Percentiles rank a stretch among this genome's conserved stretches.
Conservation (phyloP, 2,329 filamentous ascomycete species). For the Nigrograna mackinnonii region DNA sequence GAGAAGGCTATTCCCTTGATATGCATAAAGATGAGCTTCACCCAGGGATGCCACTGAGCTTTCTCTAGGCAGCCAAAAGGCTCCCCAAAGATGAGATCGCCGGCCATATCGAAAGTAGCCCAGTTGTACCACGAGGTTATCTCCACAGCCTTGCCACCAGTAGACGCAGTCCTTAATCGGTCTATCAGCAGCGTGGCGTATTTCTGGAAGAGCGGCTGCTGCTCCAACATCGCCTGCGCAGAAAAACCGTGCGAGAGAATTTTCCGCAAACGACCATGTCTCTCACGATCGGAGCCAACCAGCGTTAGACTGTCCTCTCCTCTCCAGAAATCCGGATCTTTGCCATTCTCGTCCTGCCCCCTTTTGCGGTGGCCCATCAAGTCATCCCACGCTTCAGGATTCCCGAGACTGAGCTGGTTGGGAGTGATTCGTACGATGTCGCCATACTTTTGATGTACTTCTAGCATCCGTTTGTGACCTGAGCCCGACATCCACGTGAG, state of each 20-base stretch:
- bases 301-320: no score
- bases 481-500: neutral
- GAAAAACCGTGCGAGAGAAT: constrained; percentile 45
- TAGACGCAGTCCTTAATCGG: constrained; percentile 9
- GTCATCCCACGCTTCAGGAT: no score
- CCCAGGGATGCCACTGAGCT: neutral
- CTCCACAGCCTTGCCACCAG: constrained; percentile 7
- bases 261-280: constrained; percentile 25
- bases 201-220: constrained; percentile 37
- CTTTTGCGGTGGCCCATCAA: no score
- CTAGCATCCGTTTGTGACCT: neutral
- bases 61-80: constrained; percentile 33
- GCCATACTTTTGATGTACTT: neutral
- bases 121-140: constrained; percentile 15
- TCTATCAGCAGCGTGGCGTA: constrained; percentile 41
- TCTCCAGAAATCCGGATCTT: constrained; percentile 19
- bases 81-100: constrained; percentile 56
- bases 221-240: constrained; percentile 42
- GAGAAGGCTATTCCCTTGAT: constrained; percentile 34
- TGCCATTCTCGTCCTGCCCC: constrained; percentile 33
- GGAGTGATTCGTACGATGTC: neutral
- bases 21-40: constrained; percentile 22
- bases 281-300: no score
- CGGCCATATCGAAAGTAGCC: constrained; percentile 28
- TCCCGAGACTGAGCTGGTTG: no score